Conservation (phyloP, 306 rosid species). For the Spatholobus suberectus region DNA sequence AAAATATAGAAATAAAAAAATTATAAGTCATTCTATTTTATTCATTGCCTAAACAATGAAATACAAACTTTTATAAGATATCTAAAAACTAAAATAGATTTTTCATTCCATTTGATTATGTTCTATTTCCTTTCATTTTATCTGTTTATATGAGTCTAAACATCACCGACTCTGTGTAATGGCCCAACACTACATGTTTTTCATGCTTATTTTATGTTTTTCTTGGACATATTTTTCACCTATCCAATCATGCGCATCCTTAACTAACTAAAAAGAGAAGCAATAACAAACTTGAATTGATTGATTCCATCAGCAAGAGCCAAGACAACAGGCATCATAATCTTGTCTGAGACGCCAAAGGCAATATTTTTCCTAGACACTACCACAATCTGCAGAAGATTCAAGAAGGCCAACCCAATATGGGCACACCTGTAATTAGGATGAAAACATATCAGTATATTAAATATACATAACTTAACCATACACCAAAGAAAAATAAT, state of each 20-base stretch:
- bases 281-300: conserved; percentile 75
- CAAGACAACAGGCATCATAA: conserved; percentile 74
- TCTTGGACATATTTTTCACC: conserved; percentile 1
- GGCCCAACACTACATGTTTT: no score
- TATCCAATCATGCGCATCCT: conserved; percentile 7
- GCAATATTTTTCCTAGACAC: conserved; percentile 68
- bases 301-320: conserved; percentile 79
- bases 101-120: no score
- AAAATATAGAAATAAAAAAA: no score
- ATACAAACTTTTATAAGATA: no score
- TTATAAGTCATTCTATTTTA: no score
- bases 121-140: no score
- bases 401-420: conserved; percentile 65
- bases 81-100: no score
- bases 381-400: conserved; percentile 59
- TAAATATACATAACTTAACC: conserved; percentile 4
- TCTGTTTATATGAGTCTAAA: no score
- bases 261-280: conserved; percentile 29
- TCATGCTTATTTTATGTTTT: conserved; percentile 23
- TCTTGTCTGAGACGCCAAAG: conserved; percentile 65
- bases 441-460: conserved; percentile 37
- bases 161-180: no score
- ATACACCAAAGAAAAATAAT: conserved; percentile 1
- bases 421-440: conserved; percentile 69
- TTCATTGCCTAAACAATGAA: no score